Evolutionary conservation across 2,329 filamentous ascomycete species (phyloP).

Genomic region (Claviceps sorghi): DNA sequence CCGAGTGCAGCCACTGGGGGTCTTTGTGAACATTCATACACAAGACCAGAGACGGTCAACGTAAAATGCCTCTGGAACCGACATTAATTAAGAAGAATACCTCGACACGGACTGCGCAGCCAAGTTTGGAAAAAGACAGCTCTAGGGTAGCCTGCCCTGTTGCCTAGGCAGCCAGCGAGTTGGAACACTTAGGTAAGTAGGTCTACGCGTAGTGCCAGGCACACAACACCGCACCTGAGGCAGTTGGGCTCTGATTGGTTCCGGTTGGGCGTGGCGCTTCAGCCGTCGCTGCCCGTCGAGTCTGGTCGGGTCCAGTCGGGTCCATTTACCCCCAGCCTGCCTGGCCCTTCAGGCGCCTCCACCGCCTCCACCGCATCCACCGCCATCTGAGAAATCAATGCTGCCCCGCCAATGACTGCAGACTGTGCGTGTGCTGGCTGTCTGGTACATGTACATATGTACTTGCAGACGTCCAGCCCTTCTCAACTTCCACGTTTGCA

Average conservation of each 20-base stretch:
- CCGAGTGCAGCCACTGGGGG: background rate
- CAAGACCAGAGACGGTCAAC: background rate
- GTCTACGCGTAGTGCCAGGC: background rate
- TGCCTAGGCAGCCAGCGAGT: background rate
- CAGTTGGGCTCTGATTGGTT: slow-evolving; percentile 4
- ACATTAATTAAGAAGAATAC: background rate
- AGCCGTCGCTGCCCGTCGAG: background rate
- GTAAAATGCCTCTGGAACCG: background rate
- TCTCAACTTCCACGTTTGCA: background rate
- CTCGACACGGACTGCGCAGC: too few species aligned
- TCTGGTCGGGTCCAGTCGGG: too few species aligned
- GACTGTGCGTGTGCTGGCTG: background rate
- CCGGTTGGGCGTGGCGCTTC: background rate
- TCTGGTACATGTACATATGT: too few species aligned
- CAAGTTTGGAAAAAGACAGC: background rate
- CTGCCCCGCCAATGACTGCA: background rate
- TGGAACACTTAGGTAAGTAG: too few species aligned
- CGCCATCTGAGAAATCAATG: background rate
- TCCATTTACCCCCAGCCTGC: background rate
- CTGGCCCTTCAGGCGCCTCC: background rate
- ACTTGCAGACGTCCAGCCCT: background rate
- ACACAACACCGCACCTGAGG: background rate
- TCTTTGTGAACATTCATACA: too few species aligned
- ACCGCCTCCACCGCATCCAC: background rate
- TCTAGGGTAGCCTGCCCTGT: background rate